A percentile compares a stretch with the other conserved stretches of the same genome.
phyloP scores from a whole-genome alignment of 208 protist genomes.

The Leishmania major region DNA sequence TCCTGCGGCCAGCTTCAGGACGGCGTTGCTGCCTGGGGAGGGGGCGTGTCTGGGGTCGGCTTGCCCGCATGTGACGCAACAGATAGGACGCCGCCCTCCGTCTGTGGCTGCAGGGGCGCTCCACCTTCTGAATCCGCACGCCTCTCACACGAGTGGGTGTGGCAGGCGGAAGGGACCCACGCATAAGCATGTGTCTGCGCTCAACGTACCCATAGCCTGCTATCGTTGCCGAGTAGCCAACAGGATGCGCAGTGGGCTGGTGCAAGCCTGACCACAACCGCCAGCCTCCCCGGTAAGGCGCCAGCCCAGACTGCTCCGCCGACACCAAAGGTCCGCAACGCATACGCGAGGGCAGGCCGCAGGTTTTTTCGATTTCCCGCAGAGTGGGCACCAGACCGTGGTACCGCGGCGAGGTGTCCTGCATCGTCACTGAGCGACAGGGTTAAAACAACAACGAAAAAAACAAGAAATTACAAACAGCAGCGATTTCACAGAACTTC shows the following conservation, averaged over 20 bases:
- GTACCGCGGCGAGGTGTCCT: background rate
- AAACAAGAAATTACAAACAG: background rate
- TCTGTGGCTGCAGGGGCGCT: background rate
- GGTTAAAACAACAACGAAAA: background rate
- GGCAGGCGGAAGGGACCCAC: background rate
- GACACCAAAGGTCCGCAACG: background rate
- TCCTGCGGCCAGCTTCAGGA: background rate
- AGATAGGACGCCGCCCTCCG: background rate
- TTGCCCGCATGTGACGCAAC: background rate
- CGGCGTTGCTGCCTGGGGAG: background rate
- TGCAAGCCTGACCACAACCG: background rate
- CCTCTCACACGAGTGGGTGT: no score
- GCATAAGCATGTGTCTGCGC: background rate
- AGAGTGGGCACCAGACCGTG: no score
- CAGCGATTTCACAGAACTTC: background rate
- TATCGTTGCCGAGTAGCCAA: background rate
- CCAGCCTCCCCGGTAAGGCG: background rate
- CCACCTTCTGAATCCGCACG: no score
- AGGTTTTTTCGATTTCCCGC: no score
- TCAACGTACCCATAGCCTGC: background rate
- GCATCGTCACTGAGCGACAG: background rate
- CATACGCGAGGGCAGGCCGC: background rate
- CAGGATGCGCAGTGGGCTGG: background rate
- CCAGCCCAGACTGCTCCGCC: background rate
- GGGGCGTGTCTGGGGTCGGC: background rate